phyloP scores from a whole-genome alignment of 495 filamentous ascomycete species.

The Hypoxylon crocopeplum region DNA sequence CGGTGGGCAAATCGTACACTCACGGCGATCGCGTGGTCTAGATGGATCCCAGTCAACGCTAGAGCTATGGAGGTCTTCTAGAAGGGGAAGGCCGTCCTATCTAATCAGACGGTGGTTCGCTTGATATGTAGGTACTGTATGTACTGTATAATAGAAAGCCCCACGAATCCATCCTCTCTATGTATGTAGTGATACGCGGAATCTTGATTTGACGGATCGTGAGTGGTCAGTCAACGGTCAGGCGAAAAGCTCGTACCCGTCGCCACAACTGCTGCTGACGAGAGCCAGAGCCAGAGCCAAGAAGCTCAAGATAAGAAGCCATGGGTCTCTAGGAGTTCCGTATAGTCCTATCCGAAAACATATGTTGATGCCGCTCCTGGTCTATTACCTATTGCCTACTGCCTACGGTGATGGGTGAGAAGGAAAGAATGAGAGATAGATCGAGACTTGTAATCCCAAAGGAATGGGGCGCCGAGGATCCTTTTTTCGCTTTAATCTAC shows the following conservation, averaged over 20 bases:
- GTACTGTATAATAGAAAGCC: not conserved
- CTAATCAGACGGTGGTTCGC: constrained; percentile 6
- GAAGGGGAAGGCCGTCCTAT: constrained; percentile 42
- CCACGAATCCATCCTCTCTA: constrained; percentile 22
- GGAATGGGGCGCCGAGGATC: constrained; percentile 8
- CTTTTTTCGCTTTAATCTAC: constrained; percentile 2
- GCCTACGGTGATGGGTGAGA: too few species aligned
- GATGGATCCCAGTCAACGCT: constrained; percentile 34
- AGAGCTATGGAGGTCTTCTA: constrained; percentile 34
- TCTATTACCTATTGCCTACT: too few species aligned
- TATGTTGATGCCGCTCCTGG: not conserved
- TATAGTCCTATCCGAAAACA: too few species aligned
- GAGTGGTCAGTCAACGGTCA: constrained; percentile 18
- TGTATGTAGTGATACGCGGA: constrained; percentile 12
- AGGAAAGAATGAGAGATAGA: not conserved
- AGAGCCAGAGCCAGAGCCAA: too few species aligned
- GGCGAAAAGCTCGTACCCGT: not conserved
- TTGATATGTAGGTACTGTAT: not conserved
- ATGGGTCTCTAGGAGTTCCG: too few species aligned
- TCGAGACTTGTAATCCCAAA: constrained; percentile 3
- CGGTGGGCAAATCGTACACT: constrained; percentile 27
- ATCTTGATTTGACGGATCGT: constrained; percentile 11
- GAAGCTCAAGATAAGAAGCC: too few species aligned
- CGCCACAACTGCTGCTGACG: constrained; percentile 20
- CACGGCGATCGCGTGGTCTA: constrained; percentile 33